Percentiles rank a stretch among this genome's conserved stretches.
These are phyloP conservation scores for Pseudocercospora crystallina DNA, from an alignment of 2,329 filamentous ascomycete species.

Conservation along the genomic window DNA sequence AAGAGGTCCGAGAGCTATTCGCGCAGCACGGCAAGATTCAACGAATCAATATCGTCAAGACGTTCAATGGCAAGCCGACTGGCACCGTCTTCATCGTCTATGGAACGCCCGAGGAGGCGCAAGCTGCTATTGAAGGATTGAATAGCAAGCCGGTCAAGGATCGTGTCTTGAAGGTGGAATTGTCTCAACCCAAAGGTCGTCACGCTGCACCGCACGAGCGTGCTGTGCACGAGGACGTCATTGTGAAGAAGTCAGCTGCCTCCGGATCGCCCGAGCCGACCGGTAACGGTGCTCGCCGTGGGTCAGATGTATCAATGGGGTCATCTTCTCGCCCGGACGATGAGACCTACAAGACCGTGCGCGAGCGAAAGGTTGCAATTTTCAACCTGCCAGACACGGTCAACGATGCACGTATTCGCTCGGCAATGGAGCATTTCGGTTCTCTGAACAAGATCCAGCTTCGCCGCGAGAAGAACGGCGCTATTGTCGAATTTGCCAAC, in stretches of 20 bases:
- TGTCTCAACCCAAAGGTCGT: constrained; percentile 31
- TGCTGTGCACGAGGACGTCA: constrained; percentile 32
- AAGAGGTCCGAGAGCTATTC: constrained; percentile 70
- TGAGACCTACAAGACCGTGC: constrained; percentile 30
- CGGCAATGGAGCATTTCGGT: constrained; percentile 70
- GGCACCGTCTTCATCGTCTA: constrained; percentile 83
- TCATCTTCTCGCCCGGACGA: constrained; percentile 16
- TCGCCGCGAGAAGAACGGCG: constrained; percentile 78
- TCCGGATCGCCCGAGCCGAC: constrained; percentile 28
- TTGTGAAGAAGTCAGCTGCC: constrained; percentile 27
- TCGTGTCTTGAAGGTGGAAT: constrained; percentile 36
- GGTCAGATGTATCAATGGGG: constrained; percentile 32
- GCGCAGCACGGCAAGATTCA: constrained; percentile 73
- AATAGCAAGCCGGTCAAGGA: constrained; percentile 36
- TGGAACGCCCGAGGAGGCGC: constrained; percentile 51
- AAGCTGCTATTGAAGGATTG: constrained; percentile 32
- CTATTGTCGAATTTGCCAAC: constrained; percentile 78
- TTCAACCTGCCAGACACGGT: constrained; percentile 89
- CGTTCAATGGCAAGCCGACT: constrained; percentile 66
- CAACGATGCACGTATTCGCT: constrained; percentile 78
- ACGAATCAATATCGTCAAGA: constrained; percentile 68
- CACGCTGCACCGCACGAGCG: constrained; percentile 30
- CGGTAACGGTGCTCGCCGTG: constrained; percentile 24
- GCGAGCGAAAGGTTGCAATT: constrained; percentile 72
- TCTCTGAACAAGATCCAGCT: constrained; percentile 73